Conservation (phyloP, 1,284 basidiomycete species). For the Microbotryum silenes-acaulis region DNA sequence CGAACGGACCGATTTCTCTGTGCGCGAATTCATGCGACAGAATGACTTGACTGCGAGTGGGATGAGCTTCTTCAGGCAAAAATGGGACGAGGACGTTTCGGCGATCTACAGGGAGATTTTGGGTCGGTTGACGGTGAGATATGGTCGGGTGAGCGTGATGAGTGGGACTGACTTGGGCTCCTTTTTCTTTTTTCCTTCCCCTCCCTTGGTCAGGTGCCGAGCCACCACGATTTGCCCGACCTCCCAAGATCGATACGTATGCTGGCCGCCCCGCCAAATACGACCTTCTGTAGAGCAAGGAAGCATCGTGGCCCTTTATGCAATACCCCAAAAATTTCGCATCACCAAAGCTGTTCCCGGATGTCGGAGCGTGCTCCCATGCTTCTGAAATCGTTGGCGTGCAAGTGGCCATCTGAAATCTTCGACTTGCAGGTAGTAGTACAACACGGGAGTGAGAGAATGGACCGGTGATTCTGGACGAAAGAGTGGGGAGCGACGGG, state of each 20-base stretch:
- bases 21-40: constrained; percentile 54
- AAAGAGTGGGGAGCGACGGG: too few relatives aligned
- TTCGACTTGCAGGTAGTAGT: too few relatives aligned
- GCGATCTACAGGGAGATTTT: constrained; percentile 60
- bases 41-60: constrained; percentile 54
- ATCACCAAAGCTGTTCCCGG: too few relatives aligned
- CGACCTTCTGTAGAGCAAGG: constrained; percentile 8
- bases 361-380: too few relatives aligned
- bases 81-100: constrained; percentile 63
- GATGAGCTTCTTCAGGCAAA: constrained; percentile 72
- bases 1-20: constrained; percentile 55
- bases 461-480: too few relatives aligned
- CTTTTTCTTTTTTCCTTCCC: constrained; percentile 7
- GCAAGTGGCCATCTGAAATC: too few relatives aligned
- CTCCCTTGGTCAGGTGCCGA: constrained; percentile 43
- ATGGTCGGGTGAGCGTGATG: not conserved
- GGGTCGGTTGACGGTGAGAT: constrained; percentile 48
- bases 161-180: not conserved
- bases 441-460: too few relatives aligned
- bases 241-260: constrained; percentile 52
- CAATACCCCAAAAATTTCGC: too few relatives aligned
- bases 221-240: constrained; percentile 60
- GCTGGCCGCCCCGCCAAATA: constrained; percentile 38
- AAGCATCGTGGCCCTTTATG: too few relatives aligned
- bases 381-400: too few relatives aligned